phyloP scores from a whole-genome alignment of 1,284 basidiomycete species.

The Austroboletus novae-zelandiae region DNA sequence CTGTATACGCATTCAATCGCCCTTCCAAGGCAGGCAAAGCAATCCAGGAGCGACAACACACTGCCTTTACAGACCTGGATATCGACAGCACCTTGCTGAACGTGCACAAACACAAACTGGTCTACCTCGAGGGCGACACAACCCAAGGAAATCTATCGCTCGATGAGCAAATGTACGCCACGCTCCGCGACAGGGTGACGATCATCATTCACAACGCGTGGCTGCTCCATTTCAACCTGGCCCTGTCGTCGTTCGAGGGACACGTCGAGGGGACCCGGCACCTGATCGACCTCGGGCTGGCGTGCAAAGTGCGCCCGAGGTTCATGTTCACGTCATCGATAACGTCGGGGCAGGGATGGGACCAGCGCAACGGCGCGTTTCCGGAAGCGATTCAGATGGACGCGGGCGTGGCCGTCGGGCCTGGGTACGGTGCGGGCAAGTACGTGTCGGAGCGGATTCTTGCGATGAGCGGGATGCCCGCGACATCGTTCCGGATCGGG shows the following conservation, averaged over 20 bases:
- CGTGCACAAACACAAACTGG: slow-evolving; percentile 24
- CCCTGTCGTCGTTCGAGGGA: slow-evolving; percentile 34
- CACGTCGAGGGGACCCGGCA: slow-evolving; percentile 28
- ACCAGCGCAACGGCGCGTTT: slow-evolving; percentile 11
- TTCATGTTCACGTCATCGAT: slow-evolving; percentile 35
- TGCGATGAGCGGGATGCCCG: slow-evolving; percentile 15
- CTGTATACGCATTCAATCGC: slow-evolving; percentile 35
- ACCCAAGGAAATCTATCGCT: slow-evolving; percentile 25
- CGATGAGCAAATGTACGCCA: slow-evolving; percentile 14
- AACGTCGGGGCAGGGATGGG: slow-evolving; percentile 22
- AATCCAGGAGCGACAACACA: slow-evolving; percentile 26
- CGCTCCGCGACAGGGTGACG: slow-evolving; percentile 25
- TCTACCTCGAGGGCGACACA: slow-evolving; percentile 30
- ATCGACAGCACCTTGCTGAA: slow-evolving; percentile 29
- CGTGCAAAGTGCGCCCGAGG: slow-evolving; percentile 8
- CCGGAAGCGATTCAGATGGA: slow-evolving; percentile 23
- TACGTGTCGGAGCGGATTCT: slow-evolving; percentile 25
- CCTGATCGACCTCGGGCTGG: slow-evolving; percentile 31
- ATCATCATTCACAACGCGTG: slow-evolving; percentile 34
- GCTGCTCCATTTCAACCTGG: slow-evolving; percentile 38
- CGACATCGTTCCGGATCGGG: slow-evolving; percentile 23
- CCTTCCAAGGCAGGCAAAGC: slow-evolving; percentile 10
- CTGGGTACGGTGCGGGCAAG: slow-evolving; percentile 25
- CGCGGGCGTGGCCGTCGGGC: slow-evolving; percentile 17
- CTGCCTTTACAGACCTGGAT: slow-evolving; percentile 30